Conservation (phyloP, 2,329 filamentous ascomycete species). For the Decorospora gaudefroyi region DNA sequence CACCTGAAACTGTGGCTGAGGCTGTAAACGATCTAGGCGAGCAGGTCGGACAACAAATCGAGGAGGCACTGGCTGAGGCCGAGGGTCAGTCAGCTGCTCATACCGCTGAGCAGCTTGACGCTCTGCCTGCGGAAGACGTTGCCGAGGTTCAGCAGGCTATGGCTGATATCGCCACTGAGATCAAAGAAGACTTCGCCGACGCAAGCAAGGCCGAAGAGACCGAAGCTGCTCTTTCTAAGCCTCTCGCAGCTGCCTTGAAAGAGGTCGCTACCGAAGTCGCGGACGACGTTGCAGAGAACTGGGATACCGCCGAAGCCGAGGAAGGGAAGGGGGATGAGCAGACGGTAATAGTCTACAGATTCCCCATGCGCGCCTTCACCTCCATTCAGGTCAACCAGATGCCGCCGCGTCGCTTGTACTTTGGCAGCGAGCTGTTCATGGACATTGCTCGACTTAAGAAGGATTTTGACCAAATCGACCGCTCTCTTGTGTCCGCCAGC, state of each 20-base stretch:
- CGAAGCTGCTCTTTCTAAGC: constrained; percentile 59
- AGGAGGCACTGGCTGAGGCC: constrained; percentile 64
- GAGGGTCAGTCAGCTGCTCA: constrained; percentile 43
- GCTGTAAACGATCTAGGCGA: constrained; percentile 69
- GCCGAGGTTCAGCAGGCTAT: constrained; percentile 61
- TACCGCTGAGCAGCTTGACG: constrained; percentile 51
- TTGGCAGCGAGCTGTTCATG: constrained; percentile 81
- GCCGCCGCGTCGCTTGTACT: constrained; percentile 62
- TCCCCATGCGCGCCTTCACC: constrained; percentile 95
- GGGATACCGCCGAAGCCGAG: constrained; percentile 83
- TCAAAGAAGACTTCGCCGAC: constrained; percentile 56
- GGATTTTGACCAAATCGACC: constrained; percentile 95
- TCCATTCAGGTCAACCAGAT: constrained; percentile 72
- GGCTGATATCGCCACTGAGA: constrained; percentile 54
- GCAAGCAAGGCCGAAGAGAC: constrained; percentile 58
- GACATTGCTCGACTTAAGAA: constrained; percentile 95
- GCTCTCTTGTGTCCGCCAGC: constrained; percentile 86
- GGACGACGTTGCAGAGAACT: constrained; percentile 73
- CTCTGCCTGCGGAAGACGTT: constrained; percentile 51
- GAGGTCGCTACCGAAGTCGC: constrained; percentile 62
- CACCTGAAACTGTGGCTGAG: constrained; percentile 69
- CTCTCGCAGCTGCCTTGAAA: constrained; percentile 61
- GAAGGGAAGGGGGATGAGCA: constrained; percentile 70
- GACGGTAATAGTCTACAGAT: constrained; percentile 84
- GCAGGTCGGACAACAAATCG: constrained; percentile 63